Base-by-base conservation (phyloP, 2,329 filamentous ascomycete species). In the Purpureocillium takamizusanense region DNA sequence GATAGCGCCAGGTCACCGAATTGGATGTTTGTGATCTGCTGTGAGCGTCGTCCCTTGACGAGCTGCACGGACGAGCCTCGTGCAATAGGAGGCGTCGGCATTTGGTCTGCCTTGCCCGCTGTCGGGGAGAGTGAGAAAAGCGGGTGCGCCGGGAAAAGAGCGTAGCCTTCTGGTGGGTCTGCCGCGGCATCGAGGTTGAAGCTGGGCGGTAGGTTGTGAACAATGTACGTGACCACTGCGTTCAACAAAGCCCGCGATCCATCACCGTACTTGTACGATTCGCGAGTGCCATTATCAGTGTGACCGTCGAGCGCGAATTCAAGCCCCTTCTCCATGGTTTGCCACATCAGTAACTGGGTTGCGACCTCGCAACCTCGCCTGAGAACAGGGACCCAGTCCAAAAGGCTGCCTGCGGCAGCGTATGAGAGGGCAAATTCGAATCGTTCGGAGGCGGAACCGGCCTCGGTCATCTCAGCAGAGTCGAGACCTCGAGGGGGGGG, bases 1-100 rank as follows among this genome's bases (percentile, higher is more conserved):
- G 49, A 42, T 44, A 62, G 36, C 49, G 75, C 63, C 15, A 81
- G 62, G 46, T 86, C 81, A n/a, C 83, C 83, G 50, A 87, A 87
- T 43, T 78, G 76, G 37, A 87, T 85, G 44, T 69, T 72, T 43
- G 71, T 74, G 10, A 83, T 62, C 18, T 78, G 72, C 30, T 60
- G 59, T 35, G 70, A 68, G 36, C 76, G 58, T 37, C 61, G 66
- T 7, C 52, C 53, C 36, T 51, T 56, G 33, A 56, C 57, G 16
- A 62, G 48, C 30, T 60, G 57, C 15, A 60, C 54, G 3, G 55
- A 55, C 7, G 62, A 58, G 35, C 58, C 63, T 41, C 57, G 55
- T 28, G 62, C 63, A 40, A 63, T 61, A 4, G 51, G 46, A 8
- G 50, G 49, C 14, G 48, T 33, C 1, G 44, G 36, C 31, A 40